A percentile compares a stretch with the other conserved stretches of the same genome.
These are phyloP conservation scores for Vachellia collinsii DNA, from an alignment of 306 rosid genomes.

Conservation along the genomic window DNA sequence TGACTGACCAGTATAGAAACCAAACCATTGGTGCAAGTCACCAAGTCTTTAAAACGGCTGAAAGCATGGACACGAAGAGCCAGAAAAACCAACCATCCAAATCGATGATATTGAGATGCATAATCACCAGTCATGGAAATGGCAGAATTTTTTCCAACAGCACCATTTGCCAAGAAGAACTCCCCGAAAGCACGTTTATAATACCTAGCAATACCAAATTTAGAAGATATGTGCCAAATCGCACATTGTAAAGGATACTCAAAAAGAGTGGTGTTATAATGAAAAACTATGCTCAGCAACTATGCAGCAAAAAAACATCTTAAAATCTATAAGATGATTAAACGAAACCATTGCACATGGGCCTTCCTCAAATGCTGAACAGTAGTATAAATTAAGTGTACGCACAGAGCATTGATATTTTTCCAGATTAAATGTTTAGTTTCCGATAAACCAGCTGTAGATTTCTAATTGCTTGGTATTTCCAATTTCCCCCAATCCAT, in stretches of 20 bases:
- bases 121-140: conserved; percentile 33
- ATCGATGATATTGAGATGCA: conserved; percentile 82
- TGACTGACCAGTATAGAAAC: conserved; percentile 88
- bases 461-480: background rate
- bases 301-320: background rate
- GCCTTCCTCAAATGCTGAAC: conserved; percentile 1
- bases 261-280: conserved; percentile 17
- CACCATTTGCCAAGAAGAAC: conserved; percentile 68
- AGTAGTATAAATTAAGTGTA: background rate
- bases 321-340: conserved; percentile 14
- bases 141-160: conserved; percentile 52
- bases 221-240: conserved; percentile 17
- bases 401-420: background rate
- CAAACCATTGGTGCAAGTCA: conserved; percentile 89
- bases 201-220: conserved; percentile 58
- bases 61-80: conserved; percentile 93
- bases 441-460: background rate
- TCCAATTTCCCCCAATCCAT: background rate
- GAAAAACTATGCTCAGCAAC: background rate
- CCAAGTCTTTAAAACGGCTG: conserved; percentile 87
- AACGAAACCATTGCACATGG: conserved; percentile 6
- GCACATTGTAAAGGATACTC: background rate
- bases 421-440: conserved; percentile 2
- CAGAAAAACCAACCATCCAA: conserved; percentile 98
- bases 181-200: conserved; percentile 84